Base-by-base conservation (phyloP, 2,329 filamentous ascomycete genomes). In the Xylaria sp. region DNA sequence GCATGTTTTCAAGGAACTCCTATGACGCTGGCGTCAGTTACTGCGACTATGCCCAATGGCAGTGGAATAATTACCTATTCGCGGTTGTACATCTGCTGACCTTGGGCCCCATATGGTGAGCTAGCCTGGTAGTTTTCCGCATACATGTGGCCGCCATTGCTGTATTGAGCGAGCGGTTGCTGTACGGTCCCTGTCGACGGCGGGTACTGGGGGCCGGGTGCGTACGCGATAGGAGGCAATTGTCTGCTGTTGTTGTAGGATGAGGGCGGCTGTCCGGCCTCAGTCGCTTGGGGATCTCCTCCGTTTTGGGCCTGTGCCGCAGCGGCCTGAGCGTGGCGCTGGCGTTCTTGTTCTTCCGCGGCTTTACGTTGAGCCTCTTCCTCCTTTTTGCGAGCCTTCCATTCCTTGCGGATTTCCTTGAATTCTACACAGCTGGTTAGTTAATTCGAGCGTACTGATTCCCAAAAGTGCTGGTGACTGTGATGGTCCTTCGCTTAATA, bases 371-470 rank as follows among this genome's bases (percentile, higher is more conserved):
- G 87, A 61, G 91, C 91, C 74, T 98, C 95, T 76, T 98, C 95
- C 80, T 98, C 96, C 93, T 99, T 99, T 89, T 98, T 98, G 78
- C 96, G 94, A 48, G 93, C 93, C 85, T 98, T 99, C 96, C 96
- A 99, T 79, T 98, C 95, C 80, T 98, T 98, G 72, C 96, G 92
- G 69, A 98, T 98, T 79, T 99, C 96, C 80, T 99, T 99, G 84
- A 99, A 98, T 82, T 98, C 96, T 98, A 78, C 73, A 77, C 69
- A 67, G 71, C 64, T 66, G 69, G 76, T 80, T 76, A 81, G 78
- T 71, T 69, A 64, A 51, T 54, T 9, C 12, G 15, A 4, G 15
- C 28, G 5, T 43, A 46, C 7, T 41, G 23, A 28, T 46, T 9
- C 20, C 25, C 1, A 41, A 49, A 39, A 3, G 39, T 52, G 9